Evolutionary conservation across 768 basidiomycete species (phyloP), one percentile per base, ranked within the genome.

Genomic region (Phaeotremella fagi): DNA sequence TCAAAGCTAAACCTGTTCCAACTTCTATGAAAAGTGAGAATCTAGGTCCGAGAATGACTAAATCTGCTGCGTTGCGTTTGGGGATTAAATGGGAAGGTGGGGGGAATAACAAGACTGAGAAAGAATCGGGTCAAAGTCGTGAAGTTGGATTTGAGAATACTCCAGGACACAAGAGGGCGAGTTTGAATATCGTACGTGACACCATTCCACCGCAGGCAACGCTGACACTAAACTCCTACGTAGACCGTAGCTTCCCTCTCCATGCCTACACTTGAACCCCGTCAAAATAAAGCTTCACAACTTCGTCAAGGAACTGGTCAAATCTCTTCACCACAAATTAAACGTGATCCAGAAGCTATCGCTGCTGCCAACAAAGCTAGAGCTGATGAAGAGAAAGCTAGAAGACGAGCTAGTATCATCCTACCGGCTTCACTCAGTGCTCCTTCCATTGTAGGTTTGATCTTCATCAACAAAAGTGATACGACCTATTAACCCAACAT

Each of bases 1-100:
- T 66, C 59, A 60, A 52, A 27, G 64, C 64, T 29, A 36, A 35
- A 35, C 56, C 61, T 7, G 64, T 57, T 3, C 64, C 64, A 4
- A 24, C 26, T 5, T 28, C 18, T n/a, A 62, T 48, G 33, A 18
- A 20, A 7, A 25, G 23, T 14, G 48, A 45, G 23, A 52, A 44
- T 9, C 27, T 56, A 4, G 64, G 65, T 22, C 65, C 65, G 9
- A 59, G 55, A 35, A 67, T 67, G 65, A 67, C 56, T 12, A 67
- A 67, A 36, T 28, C 55, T 22, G 54, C 65, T 20, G 62, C 57
- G 5, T 44, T 63, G 46, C 36, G 65, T 28, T 38, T 45, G 33
- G 65, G 65, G 6, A 24, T 67, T 26, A 50, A 61, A 15, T 67
- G 65, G 65, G 62, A 63, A 11, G n/a, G n/a, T n/a, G n/a, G n/a